A percentile compares a stretch with the other conserved stretches of the same genome.
These are phyloP conservation scores for Eleusine coracana DNA, from an alignment of 176 grass and related monocot species.

Conservation along the genomic window DNA sequence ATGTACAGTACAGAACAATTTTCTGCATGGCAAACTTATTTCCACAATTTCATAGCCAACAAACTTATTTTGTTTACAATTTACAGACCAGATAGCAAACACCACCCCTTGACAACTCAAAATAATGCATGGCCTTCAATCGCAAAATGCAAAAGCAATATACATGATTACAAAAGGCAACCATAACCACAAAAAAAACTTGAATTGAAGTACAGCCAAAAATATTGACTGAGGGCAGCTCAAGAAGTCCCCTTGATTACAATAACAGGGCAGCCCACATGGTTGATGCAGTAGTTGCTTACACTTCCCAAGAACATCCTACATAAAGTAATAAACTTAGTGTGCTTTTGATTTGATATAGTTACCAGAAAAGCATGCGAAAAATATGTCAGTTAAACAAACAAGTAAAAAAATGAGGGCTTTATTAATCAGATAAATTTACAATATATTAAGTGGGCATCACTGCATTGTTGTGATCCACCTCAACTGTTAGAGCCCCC, in stretches of 20 bases:
- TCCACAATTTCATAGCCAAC: constrained; percentile 8
- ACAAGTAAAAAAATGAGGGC: neutral
- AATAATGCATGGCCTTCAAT: neutral
- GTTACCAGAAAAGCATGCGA: neutral
- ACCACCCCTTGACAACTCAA: neutral
- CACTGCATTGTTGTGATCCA: neutral
- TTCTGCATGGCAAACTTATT: constrained; percentile 37
- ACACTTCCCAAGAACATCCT: constrained; percentile 86
- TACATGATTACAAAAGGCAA: neutral
- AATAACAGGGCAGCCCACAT: constrained; percentile 67
- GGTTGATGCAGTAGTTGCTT: constrained; percentile 84
- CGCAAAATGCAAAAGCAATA: neutral
- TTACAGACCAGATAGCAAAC: neutral
- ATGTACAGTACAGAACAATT: constrained; percentile 44
- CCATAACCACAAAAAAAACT: constrained; percentile 18
- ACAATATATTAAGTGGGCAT: neutral
- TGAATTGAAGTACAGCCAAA: constrained; percentile 24
- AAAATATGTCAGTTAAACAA: neutral
- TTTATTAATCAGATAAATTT: neutral
- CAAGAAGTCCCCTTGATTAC: constrained; percentile 74
- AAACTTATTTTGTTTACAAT: neutral
- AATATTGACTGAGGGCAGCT: constrained; percentile 28
- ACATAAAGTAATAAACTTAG: constrained; percentile 17
- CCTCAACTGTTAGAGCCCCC: neutral
- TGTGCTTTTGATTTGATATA: neutral